A percentile compares a stretch with the other conserved stretches of the same genome.
These are phyloP conservation scores for Cardamine chenopodiifolia DNA, from an alignment of 345 rosid species.

Conservation along the genomic window DNA sequence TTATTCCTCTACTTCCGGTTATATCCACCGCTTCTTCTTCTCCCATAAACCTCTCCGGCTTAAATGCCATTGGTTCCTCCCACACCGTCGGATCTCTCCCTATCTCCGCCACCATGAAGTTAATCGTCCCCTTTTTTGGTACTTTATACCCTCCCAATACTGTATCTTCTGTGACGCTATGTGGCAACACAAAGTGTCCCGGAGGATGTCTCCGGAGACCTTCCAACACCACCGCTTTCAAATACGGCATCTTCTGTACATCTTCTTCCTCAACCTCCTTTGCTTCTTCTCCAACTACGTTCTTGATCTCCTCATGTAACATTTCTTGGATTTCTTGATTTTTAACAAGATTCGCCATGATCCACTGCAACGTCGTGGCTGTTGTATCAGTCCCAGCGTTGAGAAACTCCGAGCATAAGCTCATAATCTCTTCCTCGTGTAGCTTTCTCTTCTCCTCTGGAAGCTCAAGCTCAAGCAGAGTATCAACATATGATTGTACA, in stretches of 20 bases:
- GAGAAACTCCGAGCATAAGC: slow-evolving; percentile 25
- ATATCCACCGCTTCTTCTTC: slow-evolving; percentile 22
- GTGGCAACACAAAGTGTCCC: slow-evolving; percentile 18
- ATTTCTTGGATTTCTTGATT: slow-evolving; percentile 26
- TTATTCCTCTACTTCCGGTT: slow-evolving; percentile 29
- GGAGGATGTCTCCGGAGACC: slow-evolving; percentile 30
- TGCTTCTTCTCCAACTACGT: background rate
- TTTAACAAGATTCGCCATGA: slow-evolving; percentile 25
- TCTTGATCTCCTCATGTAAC: background rate
- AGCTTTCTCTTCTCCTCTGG: slow-evolving; percentile 34
- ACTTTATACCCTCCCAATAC: slow-evolving; percentile 16
- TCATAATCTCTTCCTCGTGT: slow-evolving; percentile 21
- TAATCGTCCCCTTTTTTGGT: slow-evolving; percentile 28
- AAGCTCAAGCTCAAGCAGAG: slow-evolving; percentile 4
- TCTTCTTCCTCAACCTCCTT: slow-evolving; percentile 6
- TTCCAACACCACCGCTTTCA: slow-evolving; percentile 19
- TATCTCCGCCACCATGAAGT: slow-evolving; percentile 36
- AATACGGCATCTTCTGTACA: background rate
- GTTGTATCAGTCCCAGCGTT: slow-evolving; percentile 27
- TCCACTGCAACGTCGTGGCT: slow-evolving; percentile 23
- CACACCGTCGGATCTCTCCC: slow-evolving; percentile 35
- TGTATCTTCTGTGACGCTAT: slow-evolving; percentile 21
- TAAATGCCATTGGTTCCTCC: slow-evolving; percentile 37
- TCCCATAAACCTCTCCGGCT: slow-evolving; percentile 21
- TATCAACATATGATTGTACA: slow-evolving; percentile 24